Conservation (phyloP, 2,329 filamentous ascomycete genomes). For the Paradendryphiella salina region DNA sequence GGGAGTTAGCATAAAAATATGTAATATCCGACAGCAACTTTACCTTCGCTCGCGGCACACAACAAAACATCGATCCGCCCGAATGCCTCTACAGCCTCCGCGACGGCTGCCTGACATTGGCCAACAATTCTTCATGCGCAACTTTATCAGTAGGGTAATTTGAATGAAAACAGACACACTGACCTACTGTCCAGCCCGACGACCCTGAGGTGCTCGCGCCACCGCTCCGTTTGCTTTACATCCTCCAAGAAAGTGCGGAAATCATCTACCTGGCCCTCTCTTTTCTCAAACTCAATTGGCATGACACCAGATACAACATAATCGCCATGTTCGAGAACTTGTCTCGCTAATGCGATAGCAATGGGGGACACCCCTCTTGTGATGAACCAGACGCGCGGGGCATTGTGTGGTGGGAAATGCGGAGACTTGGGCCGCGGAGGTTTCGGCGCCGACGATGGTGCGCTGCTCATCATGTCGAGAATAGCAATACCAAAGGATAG, state of each 20-base stretch:
- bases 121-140: conserved; percentile 56
- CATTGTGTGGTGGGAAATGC: conserved; percentile 63
- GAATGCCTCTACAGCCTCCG: conserved; percentile 82
- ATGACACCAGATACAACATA: conserved; percentile 84
- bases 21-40: background rate
- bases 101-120: conserved; percentile 82
- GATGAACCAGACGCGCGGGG: conserved; percentile 88
- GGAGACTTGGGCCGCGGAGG: conserved; percentile 46
- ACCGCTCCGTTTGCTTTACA: conserved; percentile 70
- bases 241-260: conserved; percentile 77
- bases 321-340: conserved; percentile 87
- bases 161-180: conserved; percentile 15
- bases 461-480: conserved; percentile 19
- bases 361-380: conserved; percentile 85
- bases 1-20: background rate
- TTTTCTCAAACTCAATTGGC: conserved; percentile 72
- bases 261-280: conserved; percentile 70
- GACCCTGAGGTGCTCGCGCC: conserved; percentile 74
- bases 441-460: conserved; percentile 32
- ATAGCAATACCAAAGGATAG: background rate
- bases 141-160: background rate
- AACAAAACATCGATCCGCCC: conserved; percentile 86
- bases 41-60: conserved; percentile 86
- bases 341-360: conserved; percentile 76
- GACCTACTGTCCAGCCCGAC: conserved; percentile 62